Evolutionary conservation across 2,329 filamentous ascomycete genomes (phyloP).

Genomic region (Colletotrichum graminicola): DNA sequence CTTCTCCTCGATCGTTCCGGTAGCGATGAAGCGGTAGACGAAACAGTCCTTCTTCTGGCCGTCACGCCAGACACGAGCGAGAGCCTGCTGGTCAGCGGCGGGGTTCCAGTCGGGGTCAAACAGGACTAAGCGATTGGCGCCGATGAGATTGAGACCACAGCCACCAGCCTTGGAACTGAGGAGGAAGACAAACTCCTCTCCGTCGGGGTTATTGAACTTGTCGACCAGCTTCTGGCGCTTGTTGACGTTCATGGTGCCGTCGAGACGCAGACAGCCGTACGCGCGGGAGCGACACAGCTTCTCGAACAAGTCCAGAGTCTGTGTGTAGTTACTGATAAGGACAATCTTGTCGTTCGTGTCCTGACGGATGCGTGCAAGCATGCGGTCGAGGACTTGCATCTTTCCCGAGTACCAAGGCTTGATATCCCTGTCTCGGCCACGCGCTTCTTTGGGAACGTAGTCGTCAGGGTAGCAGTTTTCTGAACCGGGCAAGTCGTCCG

Average conservation of each 20-base stretch:
- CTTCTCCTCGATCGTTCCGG: conserved; percentile 98
- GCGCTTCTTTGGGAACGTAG: conserved; percentile 87
- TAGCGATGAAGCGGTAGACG: conserved; percentile 99
- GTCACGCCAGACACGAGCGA: conserved; percentile 98
- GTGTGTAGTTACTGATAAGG: conserved; percentile 97
- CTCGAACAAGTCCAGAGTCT: conserved; percentile 95
- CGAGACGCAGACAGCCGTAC: conserved; percentile 89
- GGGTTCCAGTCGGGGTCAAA: conserved; percentile 99
- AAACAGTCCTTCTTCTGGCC: conserved; percentile 99
- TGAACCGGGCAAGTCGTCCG: conserved; percentile 87
- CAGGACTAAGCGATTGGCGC: conserved; percentile 91
- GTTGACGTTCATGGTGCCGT: conserved; percentile 97
- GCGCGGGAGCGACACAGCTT: conserved; percentile 85
- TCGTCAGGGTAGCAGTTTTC: conserved; percentile 86
- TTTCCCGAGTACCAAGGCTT: conserved; percentile 98
- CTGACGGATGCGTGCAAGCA: conserved; percentile 94
- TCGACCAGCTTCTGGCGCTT: conserved; percentile 98
- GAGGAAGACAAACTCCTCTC: conserved; percentile 93
- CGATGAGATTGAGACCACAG: conserved; percentile 95
- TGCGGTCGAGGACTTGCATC: conserved; percentile 97
- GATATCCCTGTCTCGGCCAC: conserved; percentile 90
- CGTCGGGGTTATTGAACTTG: conserved; percentile 95
- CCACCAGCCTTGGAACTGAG: conserved; percentile 96
- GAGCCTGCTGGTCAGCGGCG: conserved; percentile 94
- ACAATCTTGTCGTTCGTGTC: conserved; percentile 99